Base-by-base conservation (phyloP, 441 rosid species). In the Bruguiera hainesii region DNA sequence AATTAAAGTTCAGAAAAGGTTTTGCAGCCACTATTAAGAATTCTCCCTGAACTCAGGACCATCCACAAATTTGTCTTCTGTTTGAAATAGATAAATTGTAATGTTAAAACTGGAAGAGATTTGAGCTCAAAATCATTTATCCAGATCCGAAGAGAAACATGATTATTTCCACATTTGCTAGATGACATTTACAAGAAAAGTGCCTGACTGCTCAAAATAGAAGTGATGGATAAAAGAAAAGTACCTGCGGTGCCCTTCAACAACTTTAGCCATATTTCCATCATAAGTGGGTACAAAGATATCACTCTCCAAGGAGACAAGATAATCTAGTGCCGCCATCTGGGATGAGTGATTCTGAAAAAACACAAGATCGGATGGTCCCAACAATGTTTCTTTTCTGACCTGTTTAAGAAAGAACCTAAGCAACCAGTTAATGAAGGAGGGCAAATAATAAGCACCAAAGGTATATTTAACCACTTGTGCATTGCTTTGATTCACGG, bases 251-350 rank as follows among this genome's bases (percentile, higher is more conserved):
- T 93, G 98, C 72, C 98, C 98, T 86, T 90, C 98, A 20, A 93
- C 97, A 57, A 93, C 97, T 81, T 88, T 93, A 10, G 98, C 98
- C 98, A 93, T 93, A 86, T 93, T 93, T 63, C 98, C 98, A 66
- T 90, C 91, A 72, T 87, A 93, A 2, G 98, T 93, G 52, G 98
- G 98, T 58, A 93, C 85, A 71, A 93, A 93, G 56, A 93, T 83
- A 76, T 90, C 96, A 80, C 98, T 93, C 76, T 93, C 97, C 71
- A 93, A 67, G 0, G 98, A 85, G 19, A 93, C 96, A 30, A 93
- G 97, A 75, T 93, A 93, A 78, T 93, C 98, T 60, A 93, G 70
- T 31, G 97, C 97, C 59, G 97, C 98, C 98, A 93, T 93, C 78
- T 88, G 98, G 62, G 98, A 93, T 6, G 98, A 93, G 75, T 90